Conservation (phyloP, 352 stramenopile species). For the Pythium aristosporum region DNA sequence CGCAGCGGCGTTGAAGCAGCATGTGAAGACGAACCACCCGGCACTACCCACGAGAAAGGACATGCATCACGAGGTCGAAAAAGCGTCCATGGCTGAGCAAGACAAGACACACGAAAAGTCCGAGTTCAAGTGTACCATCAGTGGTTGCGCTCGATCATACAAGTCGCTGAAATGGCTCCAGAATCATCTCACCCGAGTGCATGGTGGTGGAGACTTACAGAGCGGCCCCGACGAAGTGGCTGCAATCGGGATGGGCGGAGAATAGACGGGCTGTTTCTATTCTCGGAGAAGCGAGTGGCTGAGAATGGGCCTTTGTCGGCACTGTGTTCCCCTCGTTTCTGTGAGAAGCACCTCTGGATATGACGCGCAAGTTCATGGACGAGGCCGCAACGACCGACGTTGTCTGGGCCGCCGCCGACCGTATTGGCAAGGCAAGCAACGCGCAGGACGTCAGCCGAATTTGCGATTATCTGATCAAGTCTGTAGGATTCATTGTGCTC, state of each 20-base stretch:
- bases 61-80: not conserved
- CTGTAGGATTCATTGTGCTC: slow-evolving; percentile 7
- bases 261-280: slow-evolving; percentile 1
- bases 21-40: not conserved
- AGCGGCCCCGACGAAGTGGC: not conserved
- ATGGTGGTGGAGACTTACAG: not conserved
- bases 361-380: slow-evolving; percentile 18
- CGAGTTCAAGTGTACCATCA: slow-evolving; percentile 3
- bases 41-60: not conserved
- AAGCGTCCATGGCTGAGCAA: not conserved
- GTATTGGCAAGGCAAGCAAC: slow-evolving; percentile 51
- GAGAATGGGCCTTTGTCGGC: not conserved
- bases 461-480: slow-evolving; percentile 66
- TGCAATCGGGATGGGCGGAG: not conserved
- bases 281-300: not conserved
- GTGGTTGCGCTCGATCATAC: slow-evolving; percentile 17
- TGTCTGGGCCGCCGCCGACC: slow-evolving; percentile 51
- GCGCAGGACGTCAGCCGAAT: slow-evolving; percentile 52
- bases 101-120: not conserved
- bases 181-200: slow-evolving; percentile 13
- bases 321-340: not conserved
- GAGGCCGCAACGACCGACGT: slow-evolving; percentile 39
- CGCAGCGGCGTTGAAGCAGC: slow-evolving; percentile 19
- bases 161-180: slow-evolving; percentile 26
- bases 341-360: not conserved